These are phyloP conservation scores for Polyporus tsugae DNA, from an alignment of 1,284 basidiomycete genomes.

Conservation along the genomic window DNA sequence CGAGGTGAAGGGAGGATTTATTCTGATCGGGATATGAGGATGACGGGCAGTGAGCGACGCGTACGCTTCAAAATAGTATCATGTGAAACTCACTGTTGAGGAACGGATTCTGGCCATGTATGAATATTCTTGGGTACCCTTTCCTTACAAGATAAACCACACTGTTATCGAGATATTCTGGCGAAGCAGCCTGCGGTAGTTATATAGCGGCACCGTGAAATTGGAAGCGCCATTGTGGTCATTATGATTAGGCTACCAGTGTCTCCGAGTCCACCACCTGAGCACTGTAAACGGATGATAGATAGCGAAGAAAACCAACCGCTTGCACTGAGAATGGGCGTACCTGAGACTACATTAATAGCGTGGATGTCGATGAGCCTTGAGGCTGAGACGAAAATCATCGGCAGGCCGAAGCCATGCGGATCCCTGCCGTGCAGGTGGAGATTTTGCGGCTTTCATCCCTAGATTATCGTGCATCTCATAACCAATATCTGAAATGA, in stretches of 20 bases:
- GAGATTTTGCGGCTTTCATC: slow-evolving; percentile 35
- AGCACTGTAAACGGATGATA: neutral
- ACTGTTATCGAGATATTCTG: neutral
- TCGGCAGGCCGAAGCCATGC: neutral
- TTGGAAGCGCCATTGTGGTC: neutral
- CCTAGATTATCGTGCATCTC: neutral
- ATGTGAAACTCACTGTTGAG: neutral
- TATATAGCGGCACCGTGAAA: neutral
- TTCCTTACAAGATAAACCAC: neutral
- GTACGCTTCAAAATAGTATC: no score
- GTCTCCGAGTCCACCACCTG: neutral
- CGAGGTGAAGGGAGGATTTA: neutral
- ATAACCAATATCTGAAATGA: slow-evolving; percentile 2
- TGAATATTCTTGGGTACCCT: neutral
- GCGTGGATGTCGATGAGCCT: neutral
- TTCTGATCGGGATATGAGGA: neutral
- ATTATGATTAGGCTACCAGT: neutral
- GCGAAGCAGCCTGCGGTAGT: neutral
- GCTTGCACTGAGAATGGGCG: neutral
- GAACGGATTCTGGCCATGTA: neutral
- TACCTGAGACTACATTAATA: neutral
- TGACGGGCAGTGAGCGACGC: neutral
- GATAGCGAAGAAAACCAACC: neutral
- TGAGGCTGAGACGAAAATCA: neutral
- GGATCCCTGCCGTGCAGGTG: neutral